Conservation (phyloP, 83 land plant species). For the Picea engelmannii region DNA sequence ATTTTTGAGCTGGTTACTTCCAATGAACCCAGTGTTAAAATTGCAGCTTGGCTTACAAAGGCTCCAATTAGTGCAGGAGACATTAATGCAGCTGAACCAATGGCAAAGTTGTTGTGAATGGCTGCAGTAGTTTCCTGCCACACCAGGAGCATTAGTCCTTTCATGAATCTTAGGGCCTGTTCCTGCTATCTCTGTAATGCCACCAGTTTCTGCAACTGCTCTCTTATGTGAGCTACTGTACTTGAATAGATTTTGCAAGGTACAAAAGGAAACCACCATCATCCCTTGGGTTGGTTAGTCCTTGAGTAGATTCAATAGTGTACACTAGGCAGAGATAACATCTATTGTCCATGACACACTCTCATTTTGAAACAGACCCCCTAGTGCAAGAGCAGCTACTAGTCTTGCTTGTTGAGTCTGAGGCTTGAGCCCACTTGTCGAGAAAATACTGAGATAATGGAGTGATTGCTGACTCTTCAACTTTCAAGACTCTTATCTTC, state of each 20-base stretch:
- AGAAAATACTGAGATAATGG: slow-evolving; percentile 74
- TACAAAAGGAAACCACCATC: slow-evolving; percentile 95
- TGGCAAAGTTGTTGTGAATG: slow-evolving; percentile 81
- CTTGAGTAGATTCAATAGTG: slow-evolving; percentile 92
- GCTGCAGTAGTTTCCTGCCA: slow-evolving; percentile 93
- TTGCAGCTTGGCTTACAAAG: slow-evolving; percentile 55
- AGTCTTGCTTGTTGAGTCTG: slow-evolving; percentile 86
- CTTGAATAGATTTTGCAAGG: slow-evolving; percentile 91
- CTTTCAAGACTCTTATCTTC: slow-evolving; percentile 86
- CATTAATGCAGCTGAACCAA: slow-evolving; percentile 72
- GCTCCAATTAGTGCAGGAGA: slow-evolving; percentile 70
- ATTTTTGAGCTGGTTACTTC: too few species aligned
- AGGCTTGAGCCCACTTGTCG: slow-evolving; percentile 90
- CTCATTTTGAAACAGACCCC: slow-evolving; percentile 95
- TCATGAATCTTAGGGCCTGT: slow-evolving; percentile 77
- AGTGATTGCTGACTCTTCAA: slow-evolving; percentile 77
- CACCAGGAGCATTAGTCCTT: slow-evolving; percentile 86
- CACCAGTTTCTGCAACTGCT: slow-evolving; percentile 97
- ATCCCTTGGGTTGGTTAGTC: slow-evolving; percentile 96
- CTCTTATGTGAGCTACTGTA: slow-evolving; percentile 94
- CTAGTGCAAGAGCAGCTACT: slow-evolving; percentile 84
- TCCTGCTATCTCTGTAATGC: slow-evolving; percentile 94
- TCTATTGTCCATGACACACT: slow-evolving; percentile 73
- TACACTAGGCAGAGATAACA: slow-evolving; percentile 92
- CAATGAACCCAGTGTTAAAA: background rate